Evolutionary conservation across 2,329 filamentous ascomycete species (phyloP).

Genomic region (Hypomyces perniciosus): DNA sequence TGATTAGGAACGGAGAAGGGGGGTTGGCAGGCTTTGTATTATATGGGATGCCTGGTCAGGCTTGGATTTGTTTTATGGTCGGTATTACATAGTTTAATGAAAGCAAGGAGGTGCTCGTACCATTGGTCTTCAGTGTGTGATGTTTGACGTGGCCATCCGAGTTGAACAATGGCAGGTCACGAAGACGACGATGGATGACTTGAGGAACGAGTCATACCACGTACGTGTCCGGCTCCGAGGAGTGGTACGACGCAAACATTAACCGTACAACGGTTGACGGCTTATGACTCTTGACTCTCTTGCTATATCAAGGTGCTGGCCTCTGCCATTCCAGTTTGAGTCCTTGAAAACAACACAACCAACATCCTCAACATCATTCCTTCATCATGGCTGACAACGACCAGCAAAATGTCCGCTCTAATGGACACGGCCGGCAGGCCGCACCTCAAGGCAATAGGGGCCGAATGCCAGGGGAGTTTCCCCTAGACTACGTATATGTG

Average conservation of each 20-base stretch:
- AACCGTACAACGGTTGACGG: background rate
- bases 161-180: background rate
- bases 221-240: conserved; percentile 3
- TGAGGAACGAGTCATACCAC: background rate
- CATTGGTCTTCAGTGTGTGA: background rate
- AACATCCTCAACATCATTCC: background rate
- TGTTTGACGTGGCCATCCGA: background rate
- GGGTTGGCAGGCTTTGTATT: conserved; percentile 4
- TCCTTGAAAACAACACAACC: background rate
- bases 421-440: background rate
- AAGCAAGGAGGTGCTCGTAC: background rate
- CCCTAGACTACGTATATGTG: conserved; percentile 1
- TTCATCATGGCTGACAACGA: background rate
- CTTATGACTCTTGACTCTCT: background rate
- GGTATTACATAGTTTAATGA: conserved; percentile 13
- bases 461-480: background rate
- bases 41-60: conserved; percentile 10
- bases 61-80: conserved; percentile 12
- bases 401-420: background rate
- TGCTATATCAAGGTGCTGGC: background rate
- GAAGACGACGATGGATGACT: too few species aligned
- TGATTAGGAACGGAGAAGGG: background rate
- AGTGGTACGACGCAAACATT: conserved; percentile 10
- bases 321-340: background rate
- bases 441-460: background rate